Evolutionary conservation across 1,284 basidiomycete species (phyloP), one percentile per base, ranked within the genome.

Genomic region (Irpex sp.): DNA sequence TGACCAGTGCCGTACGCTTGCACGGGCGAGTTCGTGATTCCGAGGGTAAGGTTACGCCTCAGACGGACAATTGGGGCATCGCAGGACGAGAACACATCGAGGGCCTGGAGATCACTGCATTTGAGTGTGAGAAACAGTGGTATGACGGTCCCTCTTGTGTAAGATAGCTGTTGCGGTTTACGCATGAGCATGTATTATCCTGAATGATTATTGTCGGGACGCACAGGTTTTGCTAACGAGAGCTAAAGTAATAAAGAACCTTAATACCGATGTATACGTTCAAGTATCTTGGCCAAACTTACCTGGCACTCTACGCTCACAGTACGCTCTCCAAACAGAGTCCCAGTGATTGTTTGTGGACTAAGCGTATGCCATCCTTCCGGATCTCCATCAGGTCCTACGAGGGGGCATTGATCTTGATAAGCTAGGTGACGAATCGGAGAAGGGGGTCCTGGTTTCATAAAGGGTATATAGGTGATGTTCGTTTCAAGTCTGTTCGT

Each of bases 351-450:
- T 37, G 65, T 68, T 21, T 79, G 66, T 10, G 77, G 68, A 8
- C 71, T 69, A 19, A 79, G 68, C n/a, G 77, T 70, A 36, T 77
- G 73, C 57, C 57, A 58, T 14, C 57, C 57, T 48, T 78, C 74
- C 8, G 77, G 76, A 65, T 84, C 82, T 42, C 66, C 75, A 36
- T 78, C 76, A 23, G 82, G 82, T 14, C 79, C 78, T 7, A 76
- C 66, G 19, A 83, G 65, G 14, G 73, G 70, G n/a, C 67, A 73
- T 14, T 73, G 73, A 60, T 82, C 76, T 18, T 73, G 66, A 67
- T 82, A 84, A 4, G 81, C 79, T 58, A 81, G 67, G 64, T 77
- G 74, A 39, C 83, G 74, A 60, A 82, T 67, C 6, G 68, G 60
- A 14, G 83, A 83, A 3, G 82, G 81, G 6, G 72, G 69, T 7